Percentiles rank a stretch among this genome's conserved stretches.
Conservation (phyloP, 2,329 filamentous ascomycete genomes). For the Pyrenochaeta sp. region DNA sequence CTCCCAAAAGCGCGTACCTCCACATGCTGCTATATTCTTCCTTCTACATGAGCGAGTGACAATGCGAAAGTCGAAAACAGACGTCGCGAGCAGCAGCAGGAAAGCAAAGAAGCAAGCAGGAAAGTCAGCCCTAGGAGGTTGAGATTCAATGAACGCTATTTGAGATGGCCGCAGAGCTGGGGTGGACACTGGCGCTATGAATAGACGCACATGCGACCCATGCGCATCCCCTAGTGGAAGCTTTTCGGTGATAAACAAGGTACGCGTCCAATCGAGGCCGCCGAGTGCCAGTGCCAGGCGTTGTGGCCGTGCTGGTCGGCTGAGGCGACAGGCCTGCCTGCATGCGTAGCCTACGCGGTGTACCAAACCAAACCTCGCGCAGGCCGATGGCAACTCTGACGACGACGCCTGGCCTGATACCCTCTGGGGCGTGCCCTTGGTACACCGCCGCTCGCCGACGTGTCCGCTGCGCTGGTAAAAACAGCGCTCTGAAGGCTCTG, state of each 20-base stretch:
- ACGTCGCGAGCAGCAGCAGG: constrained; percentile 13
- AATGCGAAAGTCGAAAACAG: constrained; percentile 22
- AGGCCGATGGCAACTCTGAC: constrained; percentile 1
- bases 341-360: neutral
- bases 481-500: neutral
- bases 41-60: constrained; percentile 32
- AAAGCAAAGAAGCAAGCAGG: constrained; percentile 7
- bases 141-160: constrained; percentile 12
- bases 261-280: constrained; percentile 26
- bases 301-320: constrained; percentile 36
- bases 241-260: constrained; percentile 22
- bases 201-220: constrained; percentile 33
- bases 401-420: too few relatives aligned
- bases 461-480: neutral
- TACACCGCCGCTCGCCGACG: neutral
- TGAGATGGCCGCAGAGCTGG: constrained; percentile 6
- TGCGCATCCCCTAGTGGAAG: constrained; percentile 29
- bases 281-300: constrained; percentile 12
- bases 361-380: constrained; percentile 1
- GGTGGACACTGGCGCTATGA: constrained; percentile 27
- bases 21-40: constrained; percentile 30
- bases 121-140: constrained; percentile 10
- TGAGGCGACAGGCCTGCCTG: constrained; percentile 6
- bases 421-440: too few relatives aligned
- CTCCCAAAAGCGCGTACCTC: constrained; percentile 25